phyloP scores from a whole-genome alignment of 2,329 filamentous ascomycete genomes.

The Neospermospora avenae region DNA sequence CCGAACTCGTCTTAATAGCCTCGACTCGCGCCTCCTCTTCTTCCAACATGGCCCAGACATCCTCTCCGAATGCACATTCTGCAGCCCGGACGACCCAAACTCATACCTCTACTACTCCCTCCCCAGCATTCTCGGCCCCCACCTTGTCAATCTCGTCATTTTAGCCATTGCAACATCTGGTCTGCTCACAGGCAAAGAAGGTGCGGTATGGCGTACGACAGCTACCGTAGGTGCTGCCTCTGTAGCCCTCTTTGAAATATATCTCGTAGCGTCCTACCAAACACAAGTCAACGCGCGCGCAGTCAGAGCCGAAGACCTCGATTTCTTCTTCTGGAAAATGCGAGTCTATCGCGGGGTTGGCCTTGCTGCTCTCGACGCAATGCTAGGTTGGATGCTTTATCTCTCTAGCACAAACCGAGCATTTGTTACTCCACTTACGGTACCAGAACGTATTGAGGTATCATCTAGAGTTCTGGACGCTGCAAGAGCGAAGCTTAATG shows the following conservation, averaged over 20 bases:
- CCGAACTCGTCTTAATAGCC: conserved; percentile 63
- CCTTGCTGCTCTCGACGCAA: conserved; percentile 62
- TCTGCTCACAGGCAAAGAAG: conserved; percentile 59
- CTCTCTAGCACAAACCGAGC: conserved; percentile 77
- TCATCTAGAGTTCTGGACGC: conserved; percentile 54
- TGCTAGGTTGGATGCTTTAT: conserved; percentile 66
- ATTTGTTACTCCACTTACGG: conserved; percentile 59
- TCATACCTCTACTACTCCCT: conserved; percentile 80
- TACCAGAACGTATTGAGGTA: conserved; percentile 64
- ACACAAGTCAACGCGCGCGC: conserved; percentile 61
- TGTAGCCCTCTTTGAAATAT: conserved; percentile 63
- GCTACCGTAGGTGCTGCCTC: conserved; percentile 62
- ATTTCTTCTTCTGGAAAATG: conserved; percentile 70
- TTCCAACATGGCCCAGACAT: conserved; percentile 75
- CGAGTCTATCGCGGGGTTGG: conserved; percentile 59
- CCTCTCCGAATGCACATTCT: conserved; percentile 77
- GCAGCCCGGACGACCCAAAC: conserved; percentile 63
- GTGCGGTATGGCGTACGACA: conserved; percentile 64
- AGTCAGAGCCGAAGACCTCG: conserved; percentile 58
- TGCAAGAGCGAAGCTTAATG: conserved; percentile 65
- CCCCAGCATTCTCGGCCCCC: conserved; percentile 69
- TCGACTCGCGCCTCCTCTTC: conserved; percentile 76
- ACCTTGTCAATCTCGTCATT: conserved; percentile 71
- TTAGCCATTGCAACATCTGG: conserved; percentile 72
- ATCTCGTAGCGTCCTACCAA: conserved; percentile 61